These are phyloP conservation scores for Rubus parviflorus DNA, from an alignment of 306 rosid genomes.

Conservation along the genomic window DNA sequence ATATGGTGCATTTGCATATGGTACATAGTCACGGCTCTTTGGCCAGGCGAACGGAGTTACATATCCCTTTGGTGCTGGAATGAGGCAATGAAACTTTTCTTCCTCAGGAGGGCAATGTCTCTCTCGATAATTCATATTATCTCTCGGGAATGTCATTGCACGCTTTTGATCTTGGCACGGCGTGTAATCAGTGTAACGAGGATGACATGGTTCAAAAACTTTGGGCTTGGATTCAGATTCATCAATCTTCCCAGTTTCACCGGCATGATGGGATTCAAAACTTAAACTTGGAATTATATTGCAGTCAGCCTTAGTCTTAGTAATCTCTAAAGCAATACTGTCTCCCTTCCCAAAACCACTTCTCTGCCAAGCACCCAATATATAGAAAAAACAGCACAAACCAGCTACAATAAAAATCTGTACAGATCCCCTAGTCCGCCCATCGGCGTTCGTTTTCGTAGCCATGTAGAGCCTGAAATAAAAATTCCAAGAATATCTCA, in stretches of 20 bases:
- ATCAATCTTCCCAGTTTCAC: constrained; percentile 52
- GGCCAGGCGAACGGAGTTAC: constrained; percentile 99
- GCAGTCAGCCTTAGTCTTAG: constrained; percentile 62
- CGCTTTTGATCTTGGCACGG: constrained; percentile 96
- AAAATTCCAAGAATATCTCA: constrained; percentile 6
- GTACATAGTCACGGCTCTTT: constrained; percentile 95
- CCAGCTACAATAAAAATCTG: constrained; percentile 85
- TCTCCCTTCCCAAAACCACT: constrained; percentile 98
- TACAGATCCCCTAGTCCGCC: constrained; percentile 80
- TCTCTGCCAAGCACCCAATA: constrained; percentile 95
- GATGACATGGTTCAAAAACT: constrained; percentile 56
- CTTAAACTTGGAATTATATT: constrained; percentile 53
- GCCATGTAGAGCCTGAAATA: constrained; percentile 67
- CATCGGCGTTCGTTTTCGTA: constrained; percentile 55
- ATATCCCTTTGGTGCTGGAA: constrained; percentile 94
- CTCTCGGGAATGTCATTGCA: constrained; percentile 90
- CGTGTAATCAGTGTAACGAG: constrained; percentile 67
- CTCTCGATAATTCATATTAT: constrained; percentile 81
- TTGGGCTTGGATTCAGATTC: constrained; percentile 53
- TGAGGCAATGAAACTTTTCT: constrained; percentile 83
- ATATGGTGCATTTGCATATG: constrained; percentile 93
- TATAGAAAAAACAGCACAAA: constrained; percentile 85
- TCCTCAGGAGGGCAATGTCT: constrained; percentile 85
- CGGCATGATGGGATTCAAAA: constrained; percentile 88
- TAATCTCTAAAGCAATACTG: constrained; percentile 73